phyloP scores from a whole-genome alignment of 176 grass and related monocot species.

The Melocanna baccifera region DNA sequence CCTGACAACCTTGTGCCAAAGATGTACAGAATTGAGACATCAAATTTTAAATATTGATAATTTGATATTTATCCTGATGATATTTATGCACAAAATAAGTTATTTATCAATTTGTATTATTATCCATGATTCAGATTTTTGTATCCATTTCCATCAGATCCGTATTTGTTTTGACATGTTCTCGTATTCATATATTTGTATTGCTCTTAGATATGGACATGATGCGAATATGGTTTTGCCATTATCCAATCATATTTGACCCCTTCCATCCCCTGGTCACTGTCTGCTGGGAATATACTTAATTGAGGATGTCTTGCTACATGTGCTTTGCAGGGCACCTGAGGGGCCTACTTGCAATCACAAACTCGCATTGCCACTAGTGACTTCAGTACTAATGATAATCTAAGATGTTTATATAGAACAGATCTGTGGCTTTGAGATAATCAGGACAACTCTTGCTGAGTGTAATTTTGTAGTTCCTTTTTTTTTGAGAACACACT shows the following conservation, averaged over 20 bases:
- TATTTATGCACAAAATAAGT: neutral
- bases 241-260: neutral
- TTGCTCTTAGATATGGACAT: neutral
- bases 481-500: neutral
- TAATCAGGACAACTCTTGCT: neutral
- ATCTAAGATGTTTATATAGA: neutral
- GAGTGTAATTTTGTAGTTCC: neutral
- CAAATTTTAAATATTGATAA: neutral
- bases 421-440: neutral
- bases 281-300: neutral
- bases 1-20: neutral
- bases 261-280: neutral
- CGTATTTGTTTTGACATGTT: neutral
- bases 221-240: neutral
- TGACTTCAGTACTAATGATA: neutral
- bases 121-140: slow-evolving; percentile 7
- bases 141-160: neutral
- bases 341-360: neutral
- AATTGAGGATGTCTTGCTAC: neutral
- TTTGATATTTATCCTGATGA: neutral
- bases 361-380: neutral
- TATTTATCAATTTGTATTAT: neutral
- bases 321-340: neutral
- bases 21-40: neutral
- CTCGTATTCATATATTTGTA: neutral